These are phyloP conservation scores for Aureobasidium sp. DNA, from an alignment of 2,329 filamentous ascomycete species.

Conservation along the genomic window DNA sequence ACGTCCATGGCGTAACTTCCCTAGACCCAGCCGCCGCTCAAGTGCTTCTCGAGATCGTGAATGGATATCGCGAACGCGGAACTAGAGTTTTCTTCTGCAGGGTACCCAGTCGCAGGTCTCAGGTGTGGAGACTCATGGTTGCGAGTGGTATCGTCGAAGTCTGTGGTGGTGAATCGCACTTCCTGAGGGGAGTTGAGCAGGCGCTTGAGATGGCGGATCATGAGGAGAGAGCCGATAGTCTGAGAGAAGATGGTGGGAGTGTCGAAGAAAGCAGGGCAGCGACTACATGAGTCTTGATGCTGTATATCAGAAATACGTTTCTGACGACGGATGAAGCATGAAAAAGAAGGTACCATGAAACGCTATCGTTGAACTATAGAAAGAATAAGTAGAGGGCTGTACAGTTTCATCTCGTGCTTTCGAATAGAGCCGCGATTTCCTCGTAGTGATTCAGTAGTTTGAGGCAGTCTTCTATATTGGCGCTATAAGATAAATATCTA, in stretches of 20 bases:
- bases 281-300: background rate
- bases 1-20: conserved; percentile 93
- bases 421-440: too few species aligned
- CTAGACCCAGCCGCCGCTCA: conserved; percentile 91
- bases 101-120: conserved; percentile 40
- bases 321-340: background rate
- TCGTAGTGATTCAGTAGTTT: too few species aligned
- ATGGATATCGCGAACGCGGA: conserved; percentile 66
- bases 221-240: conserved; percentile 40
- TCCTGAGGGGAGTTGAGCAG: conserved; percentile 76
- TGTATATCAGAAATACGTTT: background rate
- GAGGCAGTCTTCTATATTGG: too few species aligned
- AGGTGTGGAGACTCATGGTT: conserved; percentile 67
- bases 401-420: background rate
- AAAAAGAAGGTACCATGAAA: background rate
- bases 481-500: too few species aligned
- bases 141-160: conserved; percentile 78
- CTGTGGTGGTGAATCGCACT: conserved; percentile 69
- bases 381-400: background rate
- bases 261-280: background rate
- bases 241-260: conserved; percentile 2
- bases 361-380: background rate
- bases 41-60: conserved; percentile 83
- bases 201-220: conserved; percentile 76
- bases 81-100: conserved; percentile 71